phyloP scores from a whole-genome alignment of 768 basidiomycete genomes.

The Calocybe indica region DNA sequence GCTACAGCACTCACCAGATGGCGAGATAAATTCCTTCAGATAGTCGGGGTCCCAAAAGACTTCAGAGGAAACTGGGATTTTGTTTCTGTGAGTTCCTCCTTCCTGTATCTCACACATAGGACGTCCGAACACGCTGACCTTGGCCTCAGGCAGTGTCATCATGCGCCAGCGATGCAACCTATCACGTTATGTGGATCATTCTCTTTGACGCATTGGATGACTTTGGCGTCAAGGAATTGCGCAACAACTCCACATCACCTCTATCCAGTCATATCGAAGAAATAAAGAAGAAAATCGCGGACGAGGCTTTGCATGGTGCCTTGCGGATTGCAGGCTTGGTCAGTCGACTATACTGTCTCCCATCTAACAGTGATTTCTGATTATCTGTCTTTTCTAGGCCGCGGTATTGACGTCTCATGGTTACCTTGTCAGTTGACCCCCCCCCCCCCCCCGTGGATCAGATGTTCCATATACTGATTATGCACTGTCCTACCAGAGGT shows the following conservation, averaged over 20 bases:
- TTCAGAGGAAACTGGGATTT: conserved; percentile 90
- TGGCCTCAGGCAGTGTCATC: conserved; percentile 37
- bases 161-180: conserved; percentile 84
- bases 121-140: conserved; percentile 4
- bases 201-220: conserved; percentile 80
- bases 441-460: conserved; percentile 1
- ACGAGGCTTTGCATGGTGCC: conserved; percentile 82
- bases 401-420: conserved; percentile 83
- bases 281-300: conserved; percentile 62
- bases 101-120: conserved; percentile 1
- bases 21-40: conserved; percentile 68
- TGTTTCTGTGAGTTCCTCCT: conserved; percentile 41
- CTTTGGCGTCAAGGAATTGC: conserved; percentile 70
- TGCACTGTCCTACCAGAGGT: conserved; percentile 34
- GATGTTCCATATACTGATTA: too few species aligned
- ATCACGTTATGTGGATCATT: conserved; percentile 89
- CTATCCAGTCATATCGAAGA: conserved; percentile 51
- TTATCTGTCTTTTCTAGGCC: conserved; percentile 34
- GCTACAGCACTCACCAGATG: conserved; percentile 58
- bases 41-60: conserved; percentile 82
- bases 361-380: conserved; percentile 1
- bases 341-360: conserved; percentile 18
- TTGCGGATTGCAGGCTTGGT: conserved; percentile 86
- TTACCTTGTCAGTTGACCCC: conserved; percentile 58
- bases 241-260: conserved; percentile 35